These are phyloP conservation scores for Fraxinus angustifolia DNA, from an alignment of 305 asterid genomes.

Conservation along the genomic window DNA sequence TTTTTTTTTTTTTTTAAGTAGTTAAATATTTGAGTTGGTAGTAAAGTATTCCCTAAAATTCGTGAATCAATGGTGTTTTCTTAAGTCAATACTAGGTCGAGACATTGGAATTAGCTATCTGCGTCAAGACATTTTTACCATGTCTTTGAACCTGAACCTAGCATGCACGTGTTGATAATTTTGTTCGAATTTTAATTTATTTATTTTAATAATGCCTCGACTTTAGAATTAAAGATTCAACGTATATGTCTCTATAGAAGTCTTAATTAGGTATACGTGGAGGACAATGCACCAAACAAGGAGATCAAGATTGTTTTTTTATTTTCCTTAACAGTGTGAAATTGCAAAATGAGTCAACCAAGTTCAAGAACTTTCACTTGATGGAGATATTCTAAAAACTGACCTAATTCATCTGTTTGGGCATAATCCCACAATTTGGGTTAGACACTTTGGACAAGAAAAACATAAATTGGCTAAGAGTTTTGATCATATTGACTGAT, in stretches of 20 bases:
- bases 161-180: not conserved
- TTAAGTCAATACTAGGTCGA: not conserved
- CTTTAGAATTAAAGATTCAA: not conserved
- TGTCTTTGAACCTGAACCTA: not conserved
- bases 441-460: not conserved
- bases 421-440: not conserved
- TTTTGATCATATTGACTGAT: not conserved
- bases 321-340: not conserved
- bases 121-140: not conserved
- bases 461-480: not conserved
- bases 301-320: not conserved
- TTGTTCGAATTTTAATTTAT: not conserved
- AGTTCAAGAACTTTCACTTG: not conserved
- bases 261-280: not conserved
- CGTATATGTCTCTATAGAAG: not conserved
- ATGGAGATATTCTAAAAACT: not conserved
- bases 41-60: not conserved
- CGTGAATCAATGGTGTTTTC: not conserved
- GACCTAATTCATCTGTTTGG: not conserved
- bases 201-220: not conserved
- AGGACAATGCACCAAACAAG: not conserved
- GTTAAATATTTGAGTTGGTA: not conserved
- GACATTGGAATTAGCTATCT: not conserved
- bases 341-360: not conserved
- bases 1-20: not conserved